These are phyloP conservation scores for Filobasidium uniguttulatum DNA, from an alignment of 1,284 basidiomycete species.

Conservation along the genomic window DNA sequence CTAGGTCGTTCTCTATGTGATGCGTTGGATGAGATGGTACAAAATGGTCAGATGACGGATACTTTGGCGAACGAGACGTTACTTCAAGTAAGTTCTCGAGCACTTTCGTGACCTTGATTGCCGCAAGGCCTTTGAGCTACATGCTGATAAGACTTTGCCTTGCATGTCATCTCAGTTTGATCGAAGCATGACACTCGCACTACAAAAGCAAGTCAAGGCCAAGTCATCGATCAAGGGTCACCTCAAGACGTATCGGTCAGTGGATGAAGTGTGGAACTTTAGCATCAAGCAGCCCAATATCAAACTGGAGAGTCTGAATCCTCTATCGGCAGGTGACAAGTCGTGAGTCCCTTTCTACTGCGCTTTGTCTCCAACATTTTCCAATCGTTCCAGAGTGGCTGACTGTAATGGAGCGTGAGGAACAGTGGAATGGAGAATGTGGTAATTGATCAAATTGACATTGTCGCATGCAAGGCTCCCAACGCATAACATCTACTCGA, in stretches of 20 bases:
- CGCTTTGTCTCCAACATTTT: not conserved
- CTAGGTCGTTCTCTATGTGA: not conserved
- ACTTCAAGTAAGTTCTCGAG: not conserved
- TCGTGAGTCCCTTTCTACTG: conserved; percentile 2
- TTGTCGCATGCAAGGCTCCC: not conserved
- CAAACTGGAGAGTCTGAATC: not conserved
- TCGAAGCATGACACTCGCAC: not conserved
- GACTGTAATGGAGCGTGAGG: too few relatives aligned
- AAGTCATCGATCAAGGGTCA: conserved; percentile 2
- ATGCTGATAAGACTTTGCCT: too few relatives aligned
- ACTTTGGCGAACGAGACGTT: not conserved
- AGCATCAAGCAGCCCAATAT: not conserved
- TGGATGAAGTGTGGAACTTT: conserved; percentile 2
- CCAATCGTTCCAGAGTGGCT: not conserved
- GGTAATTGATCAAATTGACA: conserved; percentile 1
- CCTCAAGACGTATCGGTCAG: conserved; percentile 1
- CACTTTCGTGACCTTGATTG: too few relatives aligned
- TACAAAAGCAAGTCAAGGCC: conserved; percentile 1
- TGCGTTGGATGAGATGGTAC: conserved; percentile 3
- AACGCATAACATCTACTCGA: too few relatives aligned
- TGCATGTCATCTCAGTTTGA: not conserved
- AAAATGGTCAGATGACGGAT: not conserved
- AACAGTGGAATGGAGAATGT: conserved; percentile 3
- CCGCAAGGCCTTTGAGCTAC: too few relatives aligned
- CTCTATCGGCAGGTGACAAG: not conserved